phyloP scores from a whole-genome alignment of 2,329 filamentous ascomycete genomes.

The Hypoxylon sp. region DNA sequence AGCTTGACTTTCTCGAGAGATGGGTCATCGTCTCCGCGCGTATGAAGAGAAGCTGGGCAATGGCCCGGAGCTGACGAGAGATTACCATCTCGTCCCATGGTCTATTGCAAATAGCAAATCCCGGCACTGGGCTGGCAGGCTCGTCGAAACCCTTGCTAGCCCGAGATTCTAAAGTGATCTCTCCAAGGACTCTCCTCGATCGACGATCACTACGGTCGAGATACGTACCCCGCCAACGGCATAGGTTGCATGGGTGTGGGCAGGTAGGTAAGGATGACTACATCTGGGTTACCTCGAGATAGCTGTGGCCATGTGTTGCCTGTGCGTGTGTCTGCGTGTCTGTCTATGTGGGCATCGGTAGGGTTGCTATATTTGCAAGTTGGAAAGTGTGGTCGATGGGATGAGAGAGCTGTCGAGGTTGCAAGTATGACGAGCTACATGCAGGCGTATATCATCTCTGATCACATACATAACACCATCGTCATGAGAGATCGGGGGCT shows the following conservation, averaged over 20 bases:
- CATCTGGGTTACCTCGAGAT: not conserved
- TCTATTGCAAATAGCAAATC: constrained; percentile 22
- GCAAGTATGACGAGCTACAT: constrained; percentile 19
- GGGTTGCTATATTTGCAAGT: not conserved
- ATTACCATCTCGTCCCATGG: constrained; percentile 28
- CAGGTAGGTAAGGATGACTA: constrained; percentile 7
- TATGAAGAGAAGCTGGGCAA: constrained; percentile 16
- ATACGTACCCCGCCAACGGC: constrained; percentile 23
- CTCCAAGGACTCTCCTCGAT: constrained; percentile 32
- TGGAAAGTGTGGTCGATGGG: constrained; percentile 11
- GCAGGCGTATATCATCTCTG: too few species aligned
- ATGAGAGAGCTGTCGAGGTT: not conserved
- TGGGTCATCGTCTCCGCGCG: constrained; percentile 31
- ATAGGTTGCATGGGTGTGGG: constrained; percentile 23
- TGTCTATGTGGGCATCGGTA: not conserved
- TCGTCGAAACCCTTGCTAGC: constrained; percentile 27
- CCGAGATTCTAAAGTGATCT: constrained; percentile 33
- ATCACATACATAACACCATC: constrained; percentile 10
- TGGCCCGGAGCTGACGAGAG: constrained; percentile 35
- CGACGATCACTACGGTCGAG: constrained; percentile 29
- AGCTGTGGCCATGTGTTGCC: not conserved
- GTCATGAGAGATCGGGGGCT: constrained; percentile 7
- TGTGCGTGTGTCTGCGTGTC: too few species aligned
- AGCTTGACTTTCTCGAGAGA: constrained; percentile 27
- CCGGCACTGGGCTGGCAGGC: constrained; percentile 31